Evolutionary conservation across 192 early-diverging fungal species (phyloP).

Genomic region (Haplosporangium gracile): DNA sequence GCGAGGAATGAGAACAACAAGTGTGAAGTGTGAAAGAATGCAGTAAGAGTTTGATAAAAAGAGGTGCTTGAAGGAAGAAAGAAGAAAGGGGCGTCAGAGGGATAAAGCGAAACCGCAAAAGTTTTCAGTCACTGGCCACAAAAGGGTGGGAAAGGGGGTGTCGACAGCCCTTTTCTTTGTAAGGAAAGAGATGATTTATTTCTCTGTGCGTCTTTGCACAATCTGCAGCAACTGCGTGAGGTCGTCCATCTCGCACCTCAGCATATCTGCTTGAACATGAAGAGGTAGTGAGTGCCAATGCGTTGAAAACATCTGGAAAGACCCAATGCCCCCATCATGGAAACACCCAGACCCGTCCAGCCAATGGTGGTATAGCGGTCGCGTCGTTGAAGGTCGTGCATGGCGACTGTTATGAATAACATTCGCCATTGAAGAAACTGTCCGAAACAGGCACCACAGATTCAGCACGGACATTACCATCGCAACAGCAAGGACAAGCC

Average conservation of each 20-base stretch:
- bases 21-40: no score
- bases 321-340: neutral
- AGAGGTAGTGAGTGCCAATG: conserved; percentile 2
- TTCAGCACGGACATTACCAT: conserved; percentile 24
- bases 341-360: neutral
- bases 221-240: neutral
- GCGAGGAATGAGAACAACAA: no score
- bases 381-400: neutral
- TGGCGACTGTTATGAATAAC: conserved; percentile 4
- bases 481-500: neutral
- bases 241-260: conserved; percentile 19
- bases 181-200: no score
- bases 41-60: no score
- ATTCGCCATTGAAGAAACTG: conserved; percentile 20
- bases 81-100: no score
- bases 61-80: no score
- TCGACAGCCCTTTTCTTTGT: no score
- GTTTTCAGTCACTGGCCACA: no score
- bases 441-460: conserved; percentile 21
- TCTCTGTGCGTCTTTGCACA: neutral
- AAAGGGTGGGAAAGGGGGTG: no score
- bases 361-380: neutral
- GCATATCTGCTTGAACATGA: conserved; percentile 20
- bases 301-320: neutral
- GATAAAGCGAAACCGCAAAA: no score